Evolutionary conservation across 2,329 filamentous ascomycete species (phyloP).

Genomic region (Alternaria viburni): DNA sequence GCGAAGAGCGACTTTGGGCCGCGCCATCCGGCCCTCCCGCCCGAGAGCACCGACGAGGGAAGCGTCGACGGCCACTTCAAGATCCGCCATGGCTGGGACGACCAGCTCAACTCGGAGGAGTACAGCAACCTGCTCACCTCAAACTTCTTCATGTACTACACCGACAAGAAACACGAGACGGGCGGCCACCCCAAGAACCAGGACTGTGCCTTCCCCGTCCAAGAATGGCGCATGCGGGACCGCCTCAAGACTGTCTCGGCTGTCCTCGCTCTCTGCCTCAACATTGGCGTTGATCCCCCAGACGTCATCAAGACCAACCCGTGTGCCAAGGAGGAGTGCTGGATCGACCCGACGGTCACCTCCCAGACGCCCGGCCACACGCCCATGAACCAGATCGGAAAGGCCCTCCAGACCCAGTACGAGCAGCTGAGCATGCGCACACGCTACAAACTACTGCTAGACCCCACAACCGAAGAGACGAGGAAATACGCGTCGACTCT

Average conservation of each 20-base stretch:
- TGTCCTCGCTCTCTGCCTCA: constrained; percentile 90
- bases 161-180: constrained; percentile 95
- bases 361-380: constrained; percentile 75
- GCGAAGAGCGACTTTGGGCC: constrained; percentile 68
- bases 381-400: constrained; percentile 91
- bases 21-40: constrained; percentile 32
- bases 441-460: constrained; percentile 96
- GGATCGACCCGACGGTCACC: constrained; percentile 87
- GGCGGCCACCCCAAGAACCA: constrained; percentile 80
- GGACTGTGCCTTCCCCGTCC: constrained; percentile 63
- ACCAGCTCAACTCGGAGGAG: constrained; percentile 89
- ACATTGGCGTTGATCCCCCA: constrained; percentile 96
- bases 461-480: constrained; percentile 95
- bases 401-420: constrained; percentile 94
- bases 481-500: constrained; percentile 94
- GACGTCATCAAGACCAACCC: constrained; percentile 96
- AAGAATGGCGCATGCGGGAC: constrained; percentile 98
- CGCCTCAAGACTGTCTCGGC: constrained; percentile 96
- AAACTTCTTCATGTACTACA: constrained; percentile 99
- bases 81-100: constrained; percentile 87
- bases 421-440: constrained; percentile 93
- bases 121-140: constrained; percentile 84
- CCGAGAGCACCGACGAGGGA: constrained; percentile 46
- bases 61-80: constrained; percentile 61
- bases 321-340: constrained; percentile 92